phyloP scores from a whole-genome alignment of 2,329 filamentous ascomycete genomes.

The Colletotrichum australisinense region DNA sequence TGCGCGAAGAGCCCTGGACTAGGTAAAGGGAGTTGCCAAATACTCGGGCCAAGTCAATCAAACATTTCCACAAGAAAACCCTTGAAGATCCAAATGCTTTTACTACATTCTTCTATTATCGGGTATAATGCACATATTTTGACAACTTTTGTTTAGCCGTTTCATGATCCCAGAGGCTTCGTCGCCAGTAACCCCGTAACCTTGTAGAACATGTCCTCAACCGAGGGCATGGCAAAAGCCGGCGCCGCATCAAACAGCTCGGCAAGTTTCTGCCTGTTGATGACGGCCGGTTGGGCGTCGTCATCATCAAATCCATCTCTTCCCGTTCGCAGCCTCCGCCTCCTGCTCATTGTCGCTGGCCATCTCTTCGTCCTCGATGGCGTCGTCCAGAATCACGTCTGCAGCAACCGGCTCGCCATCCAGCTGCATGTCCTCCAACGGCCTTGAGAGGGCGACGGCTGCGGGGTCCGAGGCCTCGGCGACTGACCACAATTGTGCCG shows the following conservation, averaged over 20 bases:
- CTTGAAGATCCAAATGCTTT: not conserved
- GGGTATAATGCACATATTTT: slow-evolving; percentile 35
- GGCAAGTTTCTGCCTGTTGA: slow-evolving; percentile 75
- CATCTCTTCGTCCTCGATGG: slow-evolving; percentile 52
- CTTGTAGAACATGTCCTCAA: slow-evolving; percentile 81
- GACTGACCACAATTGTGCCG: slow-evolving; percentile 76
- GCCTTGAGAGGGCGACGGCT: slow-evolving; percentile 63
- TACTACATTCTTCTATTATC: slow-evolving; percentile 30
- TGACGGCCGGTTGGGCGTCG: slow-evolving; percentile 67
- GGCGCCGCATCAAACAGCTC: slow-evolving; percentile 78
- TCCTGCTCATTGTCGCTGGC: slow-evolving; percentile 57
- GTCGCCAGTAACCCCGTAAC: slow-evolving; percentile 74
- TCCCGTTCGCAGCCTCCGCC: slow-evolving; percentile 51
- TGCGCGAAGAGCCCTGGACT: too few relatives aligned
- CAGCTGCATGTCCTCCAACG: slow-evolving; percentile 65
- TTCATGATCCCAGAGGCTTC: slow-evolving; percentile 56
- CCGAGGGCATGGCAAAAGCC: slow-evolving; percentile 75
- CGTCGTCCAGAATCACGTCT: slow-evolving; percentile 42
- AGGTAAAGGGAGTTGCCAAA: not conserved
- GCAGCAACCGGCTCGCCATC: slow-evolving; percentile 39
- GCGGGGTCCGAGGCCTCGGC: slow-evolving; percentile 69
- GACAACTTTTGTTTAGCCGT: slow-evolving; percentile 23
- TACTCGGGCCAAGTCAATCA: not conserved
- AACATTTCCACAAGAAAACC: not conserved
- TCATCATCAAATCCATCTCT: slow-evolving; percentile 59